Evolutionary conservation across 768 basidiomycete species (phyloP).

Genomic region (Boletus huronensis): DNA sequence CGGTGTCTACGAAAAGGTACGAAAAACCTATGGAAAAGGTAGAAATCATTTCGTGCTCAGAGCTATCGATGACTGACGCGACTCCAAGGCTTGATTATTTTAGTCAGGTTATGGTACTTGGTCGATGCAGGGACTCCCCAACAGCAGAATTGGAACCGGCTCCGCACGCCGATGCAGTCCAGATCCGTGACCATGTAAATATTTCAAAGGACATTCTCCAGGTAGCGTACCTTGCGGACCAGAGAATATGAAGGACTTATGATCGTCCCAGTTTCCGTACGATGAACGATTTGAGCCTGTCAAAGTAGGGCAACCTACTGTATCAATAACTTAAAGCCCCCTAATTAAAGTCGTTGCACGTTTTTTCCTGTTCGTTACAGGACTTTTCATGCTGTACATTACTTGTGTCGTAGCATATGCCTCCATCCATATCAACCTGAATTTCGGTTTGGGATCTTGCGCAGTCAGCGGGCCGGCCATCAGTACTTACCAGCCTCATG

Average conservation of each 20-base stretch:
- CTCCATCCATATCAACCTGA: no score
- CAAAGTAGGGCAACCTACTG: not conserved
- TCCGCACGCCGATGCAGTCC: not conserved
- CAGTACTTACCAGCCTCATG: no score
- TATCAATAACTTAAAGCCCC: not conserved
- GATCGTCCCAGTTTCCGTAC: not conserved
- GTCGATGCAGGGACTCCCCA: not conserved
- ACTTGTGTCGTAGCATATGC: no score
- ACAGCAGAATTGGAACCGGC: not conserved
- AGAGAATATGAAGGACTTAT: not conserved
- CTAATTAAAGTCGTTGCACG: not conserved
- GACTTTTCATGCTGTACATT: not conserved
- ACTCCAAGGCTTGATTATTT: conserved; percentile 6
- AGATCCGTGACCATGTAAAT: conserved; percentile 21
- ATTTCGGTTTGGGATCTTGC: no score
- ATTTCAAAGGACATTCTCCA: not conserved
- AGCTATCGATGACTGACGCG: not conserved
- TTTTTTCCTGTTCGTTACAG: not conserved
- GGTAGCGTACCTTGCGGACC: not conserved
- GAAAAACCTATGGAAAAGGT: conserved; percentile 19
- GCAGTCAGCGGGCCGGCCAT: no score
- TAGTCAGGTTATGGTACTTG: conserved; percentile 20
- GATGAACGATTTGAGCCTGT: not conserved
- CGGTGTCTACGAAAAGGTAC: conserved; percentile 13
- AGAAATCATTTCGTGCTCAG: no score